These are phyloP conservation scores for Corylus americana DNA, from an alignment of 306 rosid species.

Conservation along the genomic window DNA sequence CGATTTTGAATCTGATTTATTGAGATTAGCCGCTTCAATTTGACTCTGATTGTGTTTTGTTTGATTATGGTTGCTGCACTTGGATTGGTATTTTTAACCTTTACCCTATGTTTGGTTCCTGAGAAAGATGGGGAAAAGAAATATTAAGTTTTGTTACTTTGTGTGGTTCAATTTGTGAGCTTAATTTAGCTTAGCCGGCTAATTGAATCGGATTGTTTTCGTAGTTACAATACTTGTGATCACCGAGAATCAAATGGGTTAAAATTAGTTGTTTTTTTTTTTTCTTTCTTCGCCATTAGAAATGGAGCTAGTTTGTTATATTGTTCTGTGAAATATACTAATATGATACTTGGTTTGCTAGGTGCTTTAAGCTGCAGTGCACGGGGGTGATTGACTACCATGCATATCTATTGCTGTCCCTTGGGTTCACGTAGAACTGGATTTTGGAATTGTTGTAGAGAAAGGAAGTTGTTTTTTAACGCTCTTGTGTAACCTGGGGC, in stretches of 20 bases:
- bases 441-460: constrained; percentile 37
- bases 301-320: background rate
- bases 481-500: constrained; percentile 20
- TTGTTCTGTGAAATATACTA: background rate
- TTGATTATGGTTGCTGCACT: background rate
- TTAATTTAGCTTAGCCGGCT: background rate
- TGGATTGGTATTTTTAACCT: background rate
- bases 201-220: background rate
- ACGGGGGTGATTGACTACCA: constrained; percentile 8
- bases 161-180: background rate
- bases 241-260: background rate
- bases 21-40: background rate
- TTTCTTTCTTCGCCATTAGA: no score
- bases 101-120: background rate
- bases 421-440: constrained; percentile 12
- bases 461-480: constrained; percentile 37
- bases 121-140: background rate
- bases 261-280: background rate
- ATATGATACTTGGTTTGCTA: background rate
- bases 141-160: no score
- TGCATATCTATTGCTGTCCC: constrained; percentile 18
- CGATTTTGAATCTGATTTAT: background rate
- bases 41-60: background rate
- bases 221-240: background rate
- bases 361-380: background rate